Evolutionary conservation across 2,329 filamentous ascomycete species (phyloP).

Genomic region (Epichloe bromicola): DNA sequence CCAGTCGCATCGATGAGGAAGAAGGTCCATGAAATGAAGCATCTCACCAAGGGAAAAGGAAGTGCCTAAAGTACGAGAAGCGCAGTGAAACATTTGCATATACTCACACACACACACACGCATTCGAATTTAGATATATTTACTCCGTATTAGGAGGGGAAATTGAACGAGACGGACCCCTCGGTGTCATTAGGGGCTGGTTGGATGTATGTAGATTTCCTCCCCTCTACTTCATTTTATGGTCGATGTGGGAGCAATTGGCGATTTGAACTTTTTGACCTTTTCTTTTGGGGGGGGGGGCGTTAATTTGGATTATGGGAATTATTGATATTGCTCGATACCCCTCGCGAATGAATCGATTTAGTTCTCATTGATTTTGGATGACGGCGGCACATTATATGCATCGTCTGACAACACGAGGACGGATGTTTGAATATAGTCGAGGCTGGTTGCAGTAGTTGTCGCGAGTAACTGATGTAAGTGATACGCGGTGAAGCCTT

Average conservation of each 20-base stretch:
- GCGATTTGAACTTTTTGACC: background rate
- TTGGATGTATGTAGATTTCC: background rate
- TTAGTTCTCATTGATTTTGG: background rate
- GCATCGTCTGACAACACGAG: background rate
- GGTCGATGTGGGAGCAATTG: background rate
- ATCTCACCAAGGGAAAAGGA: background rate
- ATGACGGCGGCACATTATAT: background rate
- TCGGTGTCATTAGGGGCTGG: background rate
- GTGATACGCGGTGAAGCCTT: too few relatives aligned
- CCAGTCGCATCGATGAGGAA: slow-evolving; percentile 25
- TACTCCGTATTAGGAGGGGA: background rate
- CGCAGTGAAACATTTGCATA: background rate
- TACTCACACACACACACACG: background rate
- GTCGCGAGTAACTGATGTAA: too few relatives aligned
- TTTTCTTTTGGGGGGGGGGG: background rate
- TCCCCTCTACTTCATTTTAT: background rate
- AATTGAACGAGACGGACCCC: background rate
- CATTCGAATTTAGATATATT: background rate
- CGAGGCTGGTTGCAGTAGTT: background rate
- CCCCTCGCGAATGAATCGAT: slow-evolving; percentile 6
- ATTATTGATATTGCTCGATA: slow-evolving; percentile 8
- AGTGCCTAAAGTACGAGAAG: background rate
- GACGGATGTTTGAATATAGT: background rate
- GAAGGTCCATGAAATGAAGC: slow-evolving; percentile 10
- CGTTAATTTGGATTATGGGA: slow-evolving; percentile 8